Evolutionary conservation across 106 monocot species (phyloP), one percentile per base, ranked within the genome.

Genomic region (Triglochin maritima): DNA sequence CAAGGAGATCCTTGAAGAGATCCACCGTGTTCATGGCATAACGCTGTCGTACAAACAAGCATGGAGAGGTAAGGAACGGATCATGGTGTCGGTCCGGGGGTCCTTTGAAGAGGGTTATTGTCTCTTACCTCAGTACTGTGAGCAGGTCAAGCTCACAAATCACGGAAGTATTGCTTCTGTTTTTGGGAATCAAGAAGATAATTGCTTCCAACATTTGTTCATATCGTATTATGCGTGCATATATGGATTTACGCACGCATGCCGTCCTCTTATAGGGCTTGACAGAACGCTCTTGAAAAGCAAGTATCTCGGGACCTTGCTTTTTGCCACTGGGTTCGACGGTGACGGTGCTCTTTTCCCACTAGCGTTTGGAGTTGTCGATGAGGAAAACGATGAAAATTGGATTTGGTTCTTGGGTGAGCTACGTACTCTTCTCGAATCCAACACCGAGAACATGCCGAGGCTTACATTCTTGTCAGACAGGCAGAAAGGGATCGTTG

Each of bases 361-460:
- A 52, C 76, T 96, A n/a, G 95, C 95, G 42, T 96, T 96, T 69
- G 95, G 90, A 51, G 87, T 96, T 54, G 95, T 96, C 44, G 95
- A 96, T 70, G 95, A 96, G 62, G 95, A 96, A 66, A 90, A 67
- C 14, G 95, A 96, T 60, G 90, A 96, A 12, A 96, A 96, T 49
- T 96, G 95, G 95, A 84, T 96, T 50, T 96, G 95, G 95, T 96
- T 96, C 74, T 76, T 96, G 48, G 83, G 87, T 46, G 95, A 96
- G 72, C 78, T 96, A 6, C 90, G 86, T 61, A 74, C 53, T 43
- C 74, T 96, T 43, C 90, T 96, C 0, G 95, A 90, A 78, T 68
- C 75, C 9, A 87, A 96, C 68, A 90, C 95, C 2, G 95, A 96
- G 69, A 90, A 90, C 69, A 96, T 96, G 95, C 90, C 95, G 2